Evolutionary conservation across 331 rosid species (phyloP).

Genomic region (Erythrophleum ivorense): DNA sequence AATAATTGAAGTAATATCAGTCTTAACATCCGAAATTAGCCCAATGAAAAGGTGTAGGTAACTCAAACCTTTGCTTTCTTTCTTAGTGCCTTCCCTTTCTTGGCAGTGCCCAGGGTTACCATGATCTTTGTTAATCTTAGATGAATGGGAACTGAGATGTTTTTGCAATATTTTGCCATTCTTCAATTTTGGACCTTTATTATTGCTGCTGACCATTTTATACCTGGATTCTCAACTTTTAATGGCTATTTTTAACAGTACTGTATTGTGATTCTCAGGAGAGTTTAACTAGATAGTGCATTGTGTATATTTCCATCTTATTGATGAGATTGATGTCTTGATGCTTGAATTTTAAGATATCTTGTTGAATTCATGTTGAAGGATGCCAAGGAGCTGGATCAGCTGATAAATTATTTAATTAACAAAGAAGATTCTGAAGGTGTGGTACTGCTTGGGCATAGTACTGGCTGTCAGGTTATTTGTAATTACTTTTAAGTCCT

Average conservation of each 20-base stretch:
- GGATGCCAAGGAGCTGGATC: slow-evolving; percentile 97
- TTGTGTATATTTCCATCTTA: slow-evolving; percentile 34
- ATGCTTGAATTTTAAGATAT: slow-evolving; percentile 41
- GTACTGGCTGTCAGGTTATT: slow-evolving; percentile 98
- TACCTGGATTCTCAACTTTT: slow-evolving; percentile 29
- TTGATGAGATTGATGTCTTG: slow-evolving; percentile 33
- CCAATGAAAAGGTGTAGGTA: neutral
- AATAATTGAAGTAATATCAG: neutral
- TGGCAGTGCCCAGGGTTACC: neutral
- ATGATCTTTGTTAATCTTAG: neutral
- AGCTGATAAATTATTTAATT: slow-evolving; percentile 81
- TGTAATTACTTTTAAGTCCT: slow-evolving; percentile 40
- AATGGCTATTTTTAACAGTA: slow-evolving; percentile 1
- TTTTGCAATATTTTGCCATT: neutral
- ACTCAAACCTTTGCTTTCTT: neutral
- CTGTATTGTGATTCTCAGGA: slow-evolving; percentile 10
- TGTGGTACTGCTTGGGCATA: slow-evolving; percentile 94
- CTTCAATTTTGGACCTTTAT: neutral
- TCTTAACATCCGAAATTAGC: neutral
- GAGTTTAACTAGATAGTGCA: slow-evolving; percentile 31
- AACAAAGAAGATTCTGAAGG: slow-evolving; percentile 99
- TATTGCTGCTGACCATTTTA: neutral
- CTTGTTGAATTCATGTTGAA: slow-evolving; percentile 51
- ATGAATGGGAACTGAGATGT: slow-evolving; percentile 13
- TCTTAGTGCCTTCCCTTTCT: no score